Conservation (phyloP, 345 rosid species). For the Pelargonium nanum region DNA sequence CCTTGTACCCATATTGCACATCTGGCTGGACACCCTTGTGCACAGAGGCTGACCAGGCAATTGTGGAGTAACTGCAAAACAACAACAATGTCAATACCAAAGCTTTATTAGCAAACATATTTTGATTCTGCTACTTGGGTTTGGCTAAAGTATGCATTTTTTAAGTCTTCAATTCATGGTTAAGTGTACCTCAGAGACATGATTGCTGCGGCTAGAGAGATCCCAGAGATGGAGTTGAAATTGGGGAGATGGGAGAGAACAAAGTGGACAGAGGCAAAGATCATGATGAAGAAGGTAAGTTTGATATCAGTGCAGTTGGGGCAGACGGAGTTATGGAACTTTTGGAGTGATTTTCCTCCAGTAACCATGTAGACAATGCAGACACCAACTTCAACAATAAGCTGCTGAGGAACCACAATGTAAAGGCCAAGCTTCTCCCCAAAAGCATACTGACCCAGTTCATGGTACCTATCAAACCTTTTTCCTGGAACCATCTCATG, state of each 20-base stretch:
- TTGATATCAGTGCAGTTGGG: constrained; percentile 26
- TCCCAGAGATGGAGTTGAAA: constrained; percentile 66
- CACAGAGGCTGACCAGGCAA: constrained; percentile 59
- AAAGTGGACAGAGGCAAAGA: constrained; percentile 51
- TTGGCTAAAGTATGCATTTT: neutral
- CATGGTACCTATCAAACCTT: constrained; percentile 69
- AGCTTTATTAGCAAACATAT: neutral
- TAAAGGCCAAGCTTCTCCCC: constrained; percentile 74
- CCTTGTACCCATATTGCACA: constrained; percentile 42
- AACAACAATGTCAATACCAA: constrained; percentile 1
- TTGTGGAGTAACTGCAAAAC: constrained; percentile 54
- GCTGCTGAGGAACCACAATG: constrained; percentile 73
- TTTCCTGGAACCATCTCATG: constrained; percentile 77
- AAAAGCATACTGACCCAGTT: constrained; percentile 71
- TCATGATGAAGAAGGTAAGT: constrained; percentile 64
- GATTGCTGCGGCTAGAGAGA: constrained; percentile 70
- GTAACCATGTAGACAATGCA: constrained; percentile 74
- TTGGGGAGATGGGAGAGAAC: constrained; percentile 74
- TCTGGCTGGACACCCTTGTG: constrained; percentile 40
- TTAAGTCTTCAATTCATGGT: neutral
- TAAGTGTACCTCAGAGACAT: constrained; percentile 57
- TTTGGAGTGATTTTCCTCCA: constrained; percentile 52
- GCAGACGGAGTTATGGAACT: constrained; percentile 46
- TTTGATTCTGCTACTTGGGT: neutral
- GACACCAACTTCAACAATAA: constrained; percentile 57